phyloP scores from a whole-genome alignment of 2,329 filamentous ascomycete genomes.

The Neurospora crassa region DNA sequence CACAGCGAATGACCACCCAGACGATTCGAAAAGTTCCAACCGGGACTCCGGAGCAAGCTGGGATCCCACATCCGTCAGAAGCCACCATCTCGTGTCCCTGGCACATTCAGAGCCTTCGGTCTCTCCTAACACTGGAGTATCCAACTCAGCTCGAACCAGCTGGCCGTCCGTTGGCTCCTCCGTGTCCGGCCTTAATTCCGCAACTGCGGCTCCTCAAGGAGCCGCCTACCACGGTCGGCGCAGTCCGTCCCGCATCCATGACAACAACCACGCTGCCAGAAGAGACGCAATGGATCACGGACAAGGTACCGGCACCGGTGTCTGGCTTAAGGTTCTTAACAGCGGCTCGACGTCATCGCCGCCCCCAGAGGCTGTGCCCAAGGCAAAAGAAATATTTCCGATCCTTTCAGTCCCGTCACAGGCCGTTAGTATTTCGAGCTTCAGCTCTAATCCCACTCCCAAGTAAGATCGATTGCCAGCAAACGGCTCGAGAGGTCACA shows the following conservation, averaged over 20 bases:
- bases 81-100: neutral
- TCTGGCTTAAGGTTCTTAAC: neutral
- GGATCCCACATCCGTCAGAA: neutral
- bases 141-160: neutral
- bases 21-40: neutral
- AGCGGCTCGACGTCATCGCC: neutral
- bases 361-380: neutral
- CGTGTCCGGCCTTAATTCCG: neutral
- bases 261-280: neutral
- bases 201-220: neutral
- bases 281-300: neutral
- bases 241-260: neutral
- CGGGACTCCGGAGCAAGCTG: neutral
- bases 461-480: neutral
- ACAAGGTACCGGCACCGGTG: neutral
- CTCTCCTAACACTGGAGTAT: neutral
- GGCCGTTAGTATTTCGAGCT: neutral
- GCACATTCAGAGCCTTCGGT: neutral
- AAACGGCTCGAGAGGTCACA: neutral
- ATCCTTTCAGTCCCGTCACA: neutral
- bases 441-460: neutral
- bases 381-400: neutral
- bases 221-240: neutral
- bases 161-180: neutral
- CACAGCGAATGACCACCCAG: neutral